Base-by-base conservation (phyloP, 1,284 basidiomycete genomes). In the Cyathus olla region DNA sequence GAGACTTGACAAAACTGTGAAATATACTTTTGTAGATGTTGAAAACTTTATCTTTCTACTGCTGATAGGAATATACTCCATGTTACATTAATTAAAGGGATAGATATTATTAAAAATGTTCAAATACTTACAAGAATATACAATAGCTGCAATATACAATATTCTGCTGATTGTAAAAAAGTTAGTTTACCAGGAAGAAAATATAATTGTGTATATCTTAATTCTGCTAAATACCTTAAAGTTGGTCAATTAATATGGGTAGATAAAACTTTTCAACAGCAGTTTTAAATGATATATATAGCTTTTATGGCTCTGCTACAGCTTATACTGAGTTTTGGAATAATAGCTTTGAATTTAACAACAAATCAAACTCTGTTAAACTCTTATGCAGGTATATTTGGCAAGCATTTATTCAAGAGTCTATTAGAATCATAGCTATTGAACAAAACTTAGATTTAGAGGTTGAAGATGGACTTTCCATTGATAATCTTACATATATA, bases 381-480 rank as follows among this genome's bases (percentile, higher is more conserved):
- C 15, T 57, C 39, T 27, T 39, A 27, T 46, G 40, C 3, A 31
- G 55, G 19, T 62, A 67, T 46, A 56, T 62, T 22, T 70, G 68
- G 68, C 63, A 70, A 31, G 49, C 65, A 46, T 70, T 70, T 65
- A 56, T 70, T 48, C 62, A 65, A 24, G 65, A 70, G 52, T 60
- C 66, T 35, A 53, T 68, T 15, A 31, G 66, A 4, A 40, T 28
- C 37, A 26, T 70, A 60, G 65, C 62, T 37, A 22, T 27, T 55
- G 44, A 10, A 17, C 49, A 51, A 19, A 51, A 62, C 27, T 24
- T 42, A 11, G 51, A 56, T 53, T n/a, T 69, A 17, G 42, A 46
- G 24, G 28, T 67, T 15, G 6, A n/a, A 50, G 62, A 66, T 53
- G 29, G 63, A 64, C 46, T 31, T n/a, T n/a, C n/a, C n/a, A n/a